Base-by-base conservation (phyloP, 768 basidiomycete species). In the Trametopsis cervina region DNA sequence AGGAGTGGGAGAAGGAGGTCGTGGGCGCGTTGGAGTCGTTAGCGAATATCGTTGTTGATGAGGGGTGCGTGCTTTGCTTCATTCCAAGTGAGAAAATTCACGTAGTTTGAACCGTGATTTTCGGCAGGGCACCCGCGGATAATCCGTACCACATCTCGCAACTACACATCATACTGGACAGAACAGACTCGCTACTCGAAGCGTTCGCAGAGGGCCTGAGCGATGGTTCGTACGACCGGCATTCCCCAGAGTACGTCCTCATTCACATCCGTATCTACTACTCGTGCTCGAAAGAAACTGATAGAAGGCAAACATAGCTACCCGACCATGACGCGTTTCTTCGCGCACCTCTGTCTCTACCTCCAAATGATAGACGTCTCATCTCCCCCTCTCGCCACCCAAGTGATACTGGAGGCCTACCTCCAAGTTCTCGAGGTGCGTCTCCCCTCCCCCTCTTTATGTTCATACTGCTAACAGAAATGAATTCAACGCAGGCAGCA, bases 311-410 rank as follows among this genome's bases (percentile, higher is more conserved):
- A n/a, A n/a, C n/a, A n/a, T 47, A 88, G 85, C 54, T 86, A 85
- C 58, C 71, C 80, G 0, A 73, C 77, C 0, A 75, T 89, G 73
- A 81, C 79, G 39, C 83, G 93, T 3, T 99, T 98, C 69, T 96
- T 95, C 59, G 86, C 93, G 0, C 95, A 99, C 60, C 69, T 98
- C 20, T 90, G 90, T 54, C 80, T 98, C 24, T 91, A 84, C 66
- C 73, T 96, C 3, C 82, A 87, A 53, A 79, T 91, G 67, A 86
- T 96, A 27, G 84, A 85, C 42, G 67, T 84, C 27, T 63, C 79
- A 0, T 77, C 90, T 0, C 86, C 93, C 0, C 80, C 84, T 1
- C 64, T 80, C 11, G 80, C 89, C 0, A 83, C 80, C 0, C 90
- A 95, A 59, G 66, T 76, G 24, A 89, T 99, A 44, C 68, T 98